These are phyloP conservation scores for Nakaseomyces uthaithaninus DNA, from an alignment of 1,139 yeast genomes.

Conservation along the genomic window DNA sequence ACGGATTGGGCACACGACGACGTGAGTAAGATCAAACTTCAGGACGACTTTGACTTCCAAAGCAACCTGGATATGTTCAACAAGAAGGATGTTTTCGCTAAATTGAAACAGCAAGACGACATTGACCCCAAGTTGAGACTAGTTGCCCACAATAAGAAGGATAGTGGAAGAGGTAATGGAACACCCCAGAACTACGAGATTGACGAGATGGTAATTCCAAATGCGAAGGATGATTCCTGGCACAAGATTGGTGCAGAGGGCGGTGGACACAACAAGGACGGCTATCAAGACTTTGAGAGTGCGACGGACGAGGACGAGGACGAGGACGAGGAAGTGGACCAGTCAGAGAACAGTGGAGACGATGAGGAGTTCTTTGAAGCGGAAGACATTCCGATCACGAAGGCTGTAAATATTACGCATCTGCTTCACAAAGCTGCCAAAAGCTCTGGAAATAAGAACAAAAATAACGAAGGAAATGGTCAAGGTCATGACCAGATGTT, in stretches of 20 bases:
- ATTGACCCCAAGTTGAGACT: conserved; percentile 55
- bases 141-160: conserved; percentile 62
- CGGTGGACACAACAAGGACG: background rate
- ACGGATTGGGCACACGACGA: conserved; percentile 48
- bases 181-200: conserved; percentile 45
- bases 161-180: conserved; percentile 26
- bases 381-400: conserved; percentile 28
- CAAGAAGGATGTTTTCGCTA: conserved; percentile 70
- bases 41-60: conserved; percentile 78
- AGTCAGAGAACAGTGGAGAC: conserved; percentile 12
- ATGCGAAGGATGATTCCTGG: conserved; percentile 48
- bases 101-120: conserved; percentile 57
- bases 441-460: conserved; percentile 11
- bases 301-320: conserved; percentile 8
- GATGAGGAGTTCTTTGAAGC: conserved; percentile 11
- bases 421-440: conserved; percentile 23
- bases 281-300: conserved; percentile 6
- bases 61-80: conserved; percentile 78
- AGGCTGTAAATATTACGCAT: conserved; percentile 32
- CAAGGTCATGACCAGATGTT: conserved; percentile 15
- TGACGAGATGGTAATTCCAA: conserved; percentile 66
- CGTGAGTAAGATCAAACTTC: conserved; percentile 41
- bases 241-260: conserved; percentile 30
- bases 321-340: conserved; percentile 10
- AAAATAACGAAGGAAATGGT: conserved; percentile 9